Percentiles rank a stretch among this genome's conserved stretches.
Conservation (phyloP, 2,329 filamentous ascomycete species). For the Ceratocystis ficicola region DNA sequence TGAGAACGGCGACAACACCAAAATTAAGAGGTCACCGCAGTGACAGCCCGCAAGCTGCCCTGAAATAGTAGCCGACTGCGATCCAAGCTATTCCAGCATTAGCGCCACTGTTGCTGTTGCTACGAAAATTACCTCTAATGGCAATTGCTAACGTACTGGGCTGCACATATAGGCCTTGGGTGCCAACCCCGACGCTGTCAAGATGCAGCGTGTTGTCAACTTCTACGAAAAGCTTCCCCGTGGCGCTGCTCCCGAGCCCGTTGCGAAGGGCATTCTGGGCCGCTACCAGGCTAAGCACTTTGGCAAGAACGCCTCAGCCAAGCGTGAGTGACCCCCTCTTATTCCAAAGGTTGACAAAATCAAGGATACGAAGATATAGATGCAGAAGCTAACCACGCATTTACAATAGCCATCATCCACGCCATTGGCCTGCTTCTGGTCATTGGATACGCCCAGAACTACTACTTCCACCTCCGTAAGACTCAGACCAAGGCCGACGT, state of each 20-base stretch:
- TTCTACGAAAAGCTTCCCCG: slow-evolving; percentile 99
- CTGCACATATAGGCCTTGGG: slow-evolving; percentile 62
- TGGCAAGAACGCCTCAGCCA: slow-evolving; percentile 78
- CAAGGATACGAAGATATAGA: not conserved
- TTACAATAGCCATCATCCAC: slow-evolving; percentile 68
- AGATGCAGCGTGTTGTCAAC: slow-evolving; percentile 94
- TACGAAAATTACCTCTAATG: not conserved
- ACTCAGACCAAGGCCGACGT: too few relatives aligned
- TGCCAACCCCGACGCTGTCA: slow-evolving; percentile 84
- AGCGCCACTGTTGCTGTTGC: not conserved
- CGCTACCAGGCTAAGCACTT: slow-evolving; percentile 90
- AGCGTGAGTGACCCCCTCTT: slow-evolving; percentile 51
- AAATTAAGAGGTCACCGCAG: too few relatives aligned
- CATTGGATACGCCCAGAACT: slow-evolving; percentile 91
- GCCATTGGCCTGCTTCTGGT: slow-evolving; percentile 63
- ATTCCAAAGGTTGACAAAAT: not conserved
- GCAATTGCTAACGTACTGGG: not conserved
- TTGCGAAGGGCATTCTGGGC: slow-evolving; percentile 71
- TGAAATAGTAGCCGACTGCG: too few relatives aligned
- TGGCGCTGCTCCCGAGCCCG: slow-evolving; percentile 70
- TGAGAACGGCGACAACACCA: too few relatives aligned
- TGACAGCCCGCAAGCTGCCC: too few relatives aligned
- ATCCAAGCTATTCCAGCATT: too few relatives aligned
- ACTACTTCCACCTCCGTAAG: slow-evolving; percentile 99
- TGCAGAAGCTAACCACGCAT: too few relatives aligned